Conservation (phyloP, 1,284 basidiomycete genomes). For the Omphalotus olearius region DNA sequence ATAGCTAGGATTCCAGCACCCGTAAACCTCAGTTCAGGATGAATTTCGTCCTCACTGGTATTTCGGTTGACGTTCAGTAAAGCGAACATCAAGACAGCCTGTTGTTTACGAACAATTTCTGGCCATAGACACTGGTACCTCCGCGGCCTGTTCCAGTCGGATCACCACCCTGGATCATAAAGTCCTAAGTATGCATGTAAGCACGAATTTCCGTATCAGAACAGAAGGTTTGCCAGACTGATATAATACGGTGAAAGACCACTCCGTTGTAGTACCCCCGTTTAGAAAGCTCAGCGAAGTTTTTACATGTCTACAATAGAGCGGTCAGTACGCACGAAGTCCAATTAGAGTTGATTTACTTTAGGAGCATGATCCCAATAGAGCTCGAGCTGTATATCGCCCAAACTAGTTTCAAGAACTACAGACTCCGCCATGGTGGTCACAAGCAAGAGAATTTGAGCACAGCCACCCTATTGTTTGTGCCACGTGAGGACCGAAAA, state of each 20-base stretch:
- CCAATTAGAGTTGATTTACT: slow-evolving; percentile 35
- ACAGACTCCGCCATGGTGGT: slow-evolving; percentile 45
- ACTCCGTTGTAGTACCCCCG: slow-evolving; percentile 85
- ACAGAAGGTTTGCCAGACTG: slow-evolving; percentile 43
- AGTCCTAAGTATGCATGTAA: slow-evolving; percentile 47
- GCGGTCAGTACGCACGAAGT: slow-evolving; percentile 12
- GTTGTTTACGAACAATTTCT: slow-evolving; percentile 66
- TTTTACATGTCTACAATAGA: slow-evolving; percentile 77
- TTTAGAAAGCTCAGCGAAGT: slow-evolving; percentile 84
- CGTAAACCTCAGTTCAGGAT: slow-evolving; percentile 86
- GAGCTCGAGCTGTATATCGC: slow-evolving; percentile 85
- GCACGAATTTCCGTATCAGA: background rate
- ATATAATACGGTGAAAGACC: slow-evolving; percentile 86
- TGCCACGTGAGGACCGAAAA: background rate
- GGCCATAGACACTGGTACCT: slow-evolving; percentile 90
- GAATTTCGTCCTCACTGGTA: slow-evolving; percentile 79
- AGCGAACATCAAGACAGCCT: background rate
- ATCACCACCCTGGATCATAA: slow-evolving; percentile 95
- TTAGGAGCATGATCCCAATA: slow-evolving; percentile 90
- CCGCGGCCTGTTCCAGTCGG: slow-evolving; percentile 94
- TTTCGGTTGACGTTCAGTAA: background rate
- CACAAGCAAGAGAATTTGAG: slow-evolving; percentile 3
- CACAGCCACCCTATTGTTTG: slow-evolving; percentile 9
- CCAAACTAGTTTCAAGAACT: slow-evolving; percentile 81
- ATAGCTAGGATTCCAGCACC: slow-evolving; percentile 96